phyloP scores from a whole-genome alignment of 1,139 yeast genomes.

The Sugiyamaella paludigena region DNA sequence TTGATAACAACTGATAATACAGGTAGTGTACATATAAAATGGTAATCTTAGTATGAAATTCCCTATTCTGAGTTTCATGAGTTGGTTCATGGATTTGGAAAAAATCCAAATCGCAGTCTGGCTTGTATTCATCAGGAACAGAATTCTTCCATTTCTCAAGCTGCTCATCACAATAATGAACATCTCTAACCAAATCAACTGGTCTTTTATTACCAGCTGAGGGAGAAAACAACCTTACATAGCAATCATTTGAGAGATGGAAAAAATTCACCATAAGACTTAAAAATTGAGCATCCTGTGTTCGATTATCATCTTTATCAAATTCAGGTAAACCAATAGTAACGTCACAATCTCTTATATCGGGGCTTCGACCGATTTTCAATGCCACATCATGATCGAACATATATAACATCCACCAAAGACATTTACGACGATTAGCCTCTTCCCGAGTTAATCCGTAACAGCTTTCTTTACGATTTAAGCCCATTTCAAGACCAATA shows the following conservation, averaged over 20 bases:
- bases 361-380: conserved; percentile 60
- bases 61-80: conserved; percentile 5
- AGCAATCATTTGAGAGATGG: conserved; percentile 29
- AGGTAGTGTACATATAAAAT: conserved; percentile 23
- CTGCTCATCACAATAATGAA: conserved; percentile 34
- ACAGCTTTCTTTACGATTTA: conserved; percentile 57
- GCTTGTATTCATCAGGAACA: conserved; percentile 32
- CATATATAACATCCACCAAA: conserved; percentile 59
- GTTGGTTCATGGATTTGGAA: conserved; percentile 2
- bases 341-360: conserved; percentile 49
- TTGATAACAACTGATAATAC: conserved; percentile 29
- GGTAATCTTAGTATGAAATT: conserved; percentile 9
- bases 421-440: conserved; percentile 40
- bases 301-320: conserved; percentile 11
- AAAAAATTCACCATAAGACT: conserved; percentile 22
- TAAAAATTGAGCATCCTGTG: conserved; percentile 13
- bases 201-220: conserved; percentile 33
- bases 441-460: conserved; percentile 43
- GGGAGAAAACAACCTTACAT: conserved; percentile 34
- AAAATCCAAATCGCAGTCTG: conserved; percentile 21
- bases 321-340: conserved; percentile 24
- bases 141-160: conserved; percentile 33
- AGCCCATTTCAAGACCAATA: conserved; percentile 62
- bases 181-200: conserved; percentile 29
- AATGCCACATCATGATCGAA: conserved; percentile 55